These are phyloP conservation scores for Aspergillus conjunctus DNA, from an alignment of 495 filamentous ascomycete species.

Conservation along the genomic window DNA sequence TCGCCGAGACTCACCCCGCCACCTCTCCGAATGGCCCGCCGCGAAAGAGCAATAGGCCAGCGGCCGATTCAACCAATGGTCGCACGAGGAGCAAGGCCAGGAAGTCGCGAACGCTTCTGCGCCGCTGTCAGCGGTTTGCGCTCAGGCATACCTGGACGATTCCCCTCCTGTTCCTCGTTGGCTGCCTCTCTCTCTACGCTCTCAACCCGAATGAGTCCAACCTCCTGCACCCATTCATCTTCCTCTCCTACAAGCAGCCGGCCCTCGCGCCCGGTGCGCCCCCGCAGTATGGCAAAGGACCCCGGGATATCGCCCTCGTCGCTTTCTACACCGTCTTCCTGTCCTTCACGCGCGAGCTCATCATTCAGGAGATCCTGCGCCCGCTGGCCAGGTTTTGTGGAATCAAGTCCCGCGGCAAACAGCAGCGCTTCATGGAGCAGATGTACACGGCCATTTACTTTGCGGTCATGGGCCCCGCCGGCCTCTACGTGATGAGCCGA, in stretches of 20 bases:
- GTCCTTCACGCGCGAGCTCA: not conserved
- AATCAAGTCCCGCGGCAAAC: not conserved
- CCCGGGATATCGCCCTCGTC: not conserved
- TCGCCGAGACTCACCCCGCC: too few species aligned
- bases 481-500: not conserved
- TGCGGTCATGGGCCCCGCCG: not conserved
- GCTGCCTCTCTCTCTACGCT: not conserved
- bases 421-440: constrained; percentile 1
- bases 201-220: not conserved
- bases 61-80: too few species aligned
- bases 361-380: not conserved
- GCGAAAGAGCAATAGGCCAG: too few species aligned
- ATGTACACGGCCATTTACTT: not conserved
- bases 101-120: not conserved
- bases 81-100: not conserved
- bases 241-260: not conserved
- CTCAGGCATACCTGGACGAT: not conserved
- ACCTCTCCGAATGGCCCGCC: too few species aligned
- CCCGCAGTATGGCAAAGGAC: not conserved
- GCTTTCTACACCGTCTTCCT: not conserved
- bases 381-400: not conserved
- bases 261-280: not conserved
- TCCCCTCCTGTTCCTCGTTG: not conserved
- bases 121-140: not conserved
- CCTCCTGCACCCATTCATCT: not conserved